Conservation (phyloP, 2,329 filamentous ascomycete species). For the Kalaharituber pfeilii region DNA sequence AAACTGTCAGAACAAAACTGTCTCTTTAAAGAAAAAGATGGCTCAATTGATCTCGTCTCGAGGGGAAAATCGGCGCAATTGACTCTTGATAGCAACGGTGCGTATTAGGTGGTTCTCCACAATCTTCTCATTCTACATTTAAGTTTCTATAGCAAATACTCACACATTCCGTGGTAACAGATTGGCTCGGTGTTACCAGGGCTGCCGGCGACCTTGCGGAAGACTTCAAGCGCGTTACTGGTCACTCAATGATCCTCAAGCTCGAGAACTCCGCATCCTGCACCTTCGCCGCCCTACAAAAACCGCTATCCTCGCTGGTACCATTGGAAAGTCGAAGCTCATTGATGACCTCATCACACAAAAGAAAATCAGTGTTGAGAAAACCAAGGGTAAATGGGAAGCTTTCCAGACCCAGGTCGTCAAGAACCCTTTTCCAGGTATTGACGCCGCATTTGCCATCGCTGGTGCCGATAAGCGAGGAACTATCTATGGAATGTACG, state of each 20-base stretch:
- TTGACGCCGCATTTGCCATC: conserved; percentile 45
- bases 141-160: not conserved
- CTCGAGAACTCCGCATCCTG: conserved; percentile 9
- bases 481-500: conserved; percentile 53
- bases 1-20: conserved; percentile 11
- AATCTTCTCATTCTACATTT: not conserved
- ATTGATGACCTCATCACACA: conserved; percentile 41
- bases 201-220: conserved; percentile 48
- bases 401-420: conserved; percentile 46
- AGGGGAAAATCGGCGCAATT: conserved; percentile 7
- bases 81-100: conserved; percentile 12
- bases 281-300: conserved; percentile 22
- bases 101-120: not conserved
- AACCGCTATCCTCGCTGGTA: conserved; percentile 49
- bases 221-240: conserved; percentile 56
- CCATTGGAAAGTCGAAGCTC: conserved; percentile 44
- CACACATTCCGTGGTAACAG: conserved; percentile 4
- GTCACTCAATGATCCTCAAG: conserved; percentile 23
- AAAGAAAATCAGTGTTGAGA: conserved; percentile 40
- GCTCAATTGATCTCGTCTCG: not conserved
- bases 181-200: conserved; percentile 40
- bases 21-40: conserved; percentile 8
- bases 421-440: conserved; percentile 36
- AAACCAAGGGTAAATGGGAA: conserved; percentile 49
- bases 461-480: conserved; percentile 50